A percentile compares a stretch with the other conserved stretches of the same genome.
Evolutionary conservation across 108 stramenopile species (phyloP).

Genomic region (Chaetoceros muelleri): DNA sequence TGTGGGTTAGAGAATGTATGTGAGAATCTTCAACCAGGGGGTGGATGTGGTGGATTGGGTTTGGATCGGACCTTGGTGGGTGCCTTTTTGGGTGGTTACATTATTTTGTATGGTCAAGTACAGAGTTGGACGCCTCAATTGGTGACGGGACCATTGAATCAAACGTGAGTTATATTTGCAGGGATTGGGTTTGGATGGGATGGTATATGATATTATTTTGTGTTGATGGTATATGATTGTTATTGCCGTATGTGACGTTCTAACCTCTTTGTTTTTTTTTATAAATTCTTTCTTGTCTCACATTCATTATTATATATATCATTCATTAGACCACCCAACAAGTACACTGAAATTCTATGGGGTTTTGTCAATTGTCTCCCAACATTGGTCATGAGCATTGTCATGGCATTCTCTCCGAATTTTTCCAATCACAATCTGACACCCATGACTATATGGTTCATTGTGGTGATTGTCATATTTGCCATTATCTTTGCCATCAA

Average conservation of each 20-base stretch:
- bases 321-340: conserved; percentile 54
- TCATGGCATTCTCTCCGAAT: conserved; percentile 30
- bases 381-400: conserved; percentile 45
- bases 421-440: conserved; percentile 45
- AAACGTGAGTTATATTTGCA: conserved; percentile 23
- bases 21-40: conserved; percentile 54
- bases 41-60: conserved; percentile 76
- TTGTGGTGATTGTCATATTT: conserved; percentile 62
- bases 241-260: background rate
- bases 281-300: background rate
- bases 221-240: background rate
- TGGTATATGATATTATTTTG: background rate
- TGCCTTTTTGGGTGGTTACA: conserved; percentile 87
- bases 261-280: background rate
- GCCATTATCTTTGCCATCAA: conserved; percentile 91
- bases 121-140: conserved; percentile 90
- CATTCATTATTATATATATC: conserved; percentile 1
- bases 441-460: conserved; percentile 55
- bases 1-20: conserved; percentile 47
- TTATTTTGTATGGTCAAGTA: conserved; percentile 90
- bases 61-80: conserved; percentile 72
- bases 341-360: conserved; percentile 81
- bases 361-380: conserved; percentile 71
- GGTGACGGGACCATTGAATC: conserved; percentile 70
- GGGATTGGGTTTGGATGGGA: background rate